phyloP scores from a whole-genome alignment of 176 grass and related monocot species.

The Musa troglodytarum region DNA sequence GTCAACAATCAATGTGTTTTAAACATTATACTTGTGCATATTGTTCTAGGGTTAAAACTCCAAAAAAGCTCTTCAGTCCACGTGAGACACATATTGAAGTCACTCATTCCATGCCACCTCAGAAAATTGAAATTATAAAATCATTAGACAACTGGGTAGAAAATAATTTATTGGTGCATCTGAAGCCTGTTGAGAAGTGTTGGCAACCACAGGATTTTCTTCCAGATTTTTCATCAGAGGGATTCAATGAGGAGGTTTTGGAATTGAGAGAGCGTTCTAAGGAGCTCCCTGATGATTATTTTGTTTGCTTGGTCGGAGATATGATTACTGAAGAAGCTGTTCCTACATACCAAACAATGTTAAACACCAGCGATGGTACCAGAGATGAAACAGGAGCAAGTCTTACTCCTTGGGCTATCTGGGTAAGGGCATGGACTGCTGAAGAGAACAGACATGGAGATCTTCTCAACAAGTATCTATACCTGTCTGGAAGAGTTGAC shows the following conservation, averaged over 20 bases:
- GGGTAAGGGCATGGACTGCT: constrained; percentile 21
- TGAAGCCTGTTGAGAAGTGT: constrained; percentile 26
- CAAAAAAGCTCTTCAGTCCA: constrained; percentile 10
- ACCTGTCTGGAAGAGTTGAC: constrained; percentile 22
- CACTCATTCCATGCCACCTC: constrained; percentile 24
- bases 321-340: constrained; percentile 27
- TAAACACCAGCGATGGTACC: constrained; percentile 7
- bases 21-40: background rate
- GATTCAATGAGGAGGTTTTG: constrained; percentile 17
- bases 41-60: constrained; percentile 12
- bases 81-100: constrained; percentile 18
- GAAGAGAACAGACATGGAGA: constrained; percentile 27
- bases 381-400: constrained; percentile 20
- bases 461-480: constrained; percentile 24
- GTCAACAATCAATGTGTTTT: background rate
- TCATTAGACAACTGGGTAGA: constrained; percentile 15
- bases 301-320: constrained; percentile 22
- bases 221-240: constrained; percentile 20
- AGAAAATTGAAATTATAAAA: constrained; percentile 23
- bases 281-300: constrained; percentile 19
- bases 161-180: constrained; percentile 15
- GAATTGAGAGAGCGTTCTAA: constrained; percentile 19
- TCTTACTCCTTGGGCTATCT: constrained; percentile 22
- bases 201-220: constrained; percentile 26
- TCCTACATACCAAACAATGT: constrained; percentile 23